Conservation (phyloP, 306 rosid species). For the Hippophae gyantsensis region DNA sequence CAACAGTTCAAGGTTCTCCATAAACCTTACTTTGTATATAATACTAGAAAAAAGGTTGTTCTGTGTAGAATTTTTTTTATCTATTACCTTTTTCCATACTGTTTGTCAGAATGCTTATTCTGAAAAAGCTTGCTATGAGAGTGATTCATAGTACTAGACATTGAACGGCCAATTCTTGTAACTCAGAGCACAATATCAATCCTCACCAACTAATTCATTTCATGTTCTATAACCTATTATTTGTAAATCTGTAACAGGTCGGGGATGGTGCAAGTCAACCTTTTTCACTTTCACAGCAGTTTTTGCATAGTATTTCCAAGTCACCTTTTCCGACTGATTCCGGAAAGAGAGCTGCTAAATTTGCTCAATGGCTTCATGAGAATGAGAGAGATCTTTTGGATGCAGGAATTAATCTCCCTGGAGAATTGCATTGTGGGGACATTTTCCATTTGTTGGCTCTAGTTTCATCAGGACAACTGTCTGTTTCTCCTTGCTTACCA, state of each 20-base stretch:
- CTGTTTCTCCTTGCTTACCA: conserved; percentile 64
- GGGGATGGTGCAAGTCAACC: conserved; percentile 59
- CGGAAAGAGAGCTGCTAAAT: conserved; percentile 58
- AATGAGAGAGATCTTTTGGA: conserved; percentile 49
- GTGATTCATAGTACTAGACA: no score
- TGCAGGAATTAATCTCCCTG: conserved; percentile 45
- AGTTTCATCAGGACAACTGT: conserved; percentile 64
- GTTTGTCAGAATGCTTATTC: no score
- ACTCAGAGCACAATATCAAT: no score
- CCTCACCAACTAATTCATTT: no score
- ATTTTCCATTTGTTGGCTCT: conserved; percentile 72
- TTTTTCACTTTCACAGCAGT: conserved; percentile 69
- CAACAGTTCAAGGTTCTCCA: no score
- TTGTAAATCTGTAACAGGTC: conserved; percentile 37
- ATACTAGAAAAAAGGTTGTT: no score
- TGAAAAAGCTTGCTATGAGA: no score
- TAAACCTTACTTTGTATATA: no score
- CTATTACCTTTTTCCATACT: no score
- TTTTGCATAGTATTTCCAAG: conserved; percentile 61
- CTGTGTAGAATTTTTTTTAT: no score
- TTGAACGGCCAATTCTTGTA: no score
- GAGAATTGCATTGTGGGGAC: conserved; percentile 81
- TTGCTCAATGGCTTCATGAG: conserved; percentile 57
- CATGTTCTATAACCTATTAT: no score
- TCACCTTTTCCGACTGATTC: conserved; percentile 73